Base-by-base conservation (phyloP, 2,329 filamentous ascomycete species). In the Fusarium protoensiforme region DNA sequence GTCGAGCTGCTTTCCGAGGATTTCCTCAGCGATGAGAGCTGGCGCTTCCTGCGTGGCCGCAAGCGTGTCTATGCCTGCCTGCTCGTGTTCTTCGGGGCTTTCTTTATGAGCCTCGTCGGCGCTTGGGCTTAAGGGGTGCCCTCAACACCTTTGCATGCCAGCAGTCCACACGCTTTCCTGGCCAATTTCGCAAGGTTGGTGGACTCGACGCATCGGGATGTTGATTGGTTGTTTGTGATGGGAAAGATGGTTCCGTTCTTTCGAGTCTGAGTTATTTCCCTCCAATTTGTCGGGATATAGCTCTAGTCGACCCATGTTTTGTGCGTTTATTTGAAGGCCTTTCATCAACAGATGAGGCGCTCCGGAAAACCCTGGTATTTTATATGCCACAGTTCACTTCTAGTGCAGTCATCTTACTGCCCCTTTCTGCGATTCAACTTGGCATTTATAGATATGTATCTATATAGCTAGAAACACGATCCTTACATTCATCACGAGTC, bases 1-100 rank as follows among this genome's bases (percentile, higher is more conserved):
- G 91, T 94, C 24, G 92, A 94, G 80, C 85, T 94, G 56, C 84
- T 94, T 61, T 91, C 91, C 0, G 92, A 94, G 78, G 92, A 94
- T 75, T 93, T 94, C 73, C 79, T 92, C 36, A 90, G 88, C 68
- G 90, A 92, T 48, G 87, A 90, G 78, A 91, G 89, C 80, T 91
- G 89, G 89, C 83, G 83, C 53, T 80, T 87, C 53, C 82, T 92
- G 18, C 84, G 85, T 3, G 89, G 90, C 1, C 85, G 81, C 71
- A 84, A 84, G 67, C 85, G 90, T 31, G 82, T 90, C 27, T 81
- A 83, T 62, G 90, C 90, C 2, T 91, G 88, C 70, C 63, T 89
- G 27, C 79, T 91, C 60, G 89, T 92, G 16, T 87, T 91, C 69
- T 77, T 84, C 11, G 90, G 90, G 2, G 90, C 90, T 14, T 88